Percentiles rank a stretch among this genome's conserved stretches.
These are phyloP conservation scores for Elsinoe necatrix DNA, from an alignment of 2,329 filamentous ascomycete genomes.

Conservation along the genomic window DNA sequence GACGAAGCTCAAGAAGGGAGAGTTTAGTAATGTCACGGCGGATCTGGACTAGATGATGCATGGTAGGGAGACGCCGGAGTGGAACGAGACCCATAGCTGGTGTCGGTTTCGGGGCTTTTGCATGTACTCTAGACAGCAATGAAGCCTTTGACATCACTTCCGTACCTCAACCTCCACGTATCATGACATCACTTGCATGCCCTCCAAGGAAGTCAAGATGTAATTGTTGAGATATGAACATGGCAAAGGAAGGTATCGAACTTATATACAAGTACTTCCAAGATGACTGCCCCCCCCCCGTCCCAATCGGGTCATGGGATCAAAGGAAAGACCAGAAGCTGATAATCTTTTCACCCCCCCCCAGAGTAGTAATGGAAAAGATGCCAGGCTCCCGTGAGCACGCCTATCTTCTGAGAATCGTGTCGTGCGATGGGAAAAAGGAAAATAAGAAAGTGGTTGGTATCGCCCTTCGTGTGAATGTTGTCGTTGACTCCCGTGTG, in stretches of 20 bases:
- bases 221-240: not conserved
- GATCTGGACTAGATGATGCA: conserved; percentile 48
- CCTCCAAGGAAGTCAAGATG: too few relatives aligned
- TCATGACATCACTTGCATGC: not conserved
- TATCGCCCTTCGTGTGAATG: not conserved
- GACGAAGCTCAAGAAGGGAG: conserved; percentile 95
- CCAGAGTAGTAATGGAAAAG: not conserved
- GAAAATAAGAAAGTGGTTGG: not conserved
- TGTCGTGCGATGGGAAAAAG: not conserved
- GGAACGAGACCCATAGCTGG: not conserved
- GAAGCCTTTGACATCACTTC: not conserved
- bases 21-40: conserved; percentile 92
- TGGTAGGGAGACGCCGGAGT: not conserved
- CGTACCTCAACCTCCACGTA: not conserved
- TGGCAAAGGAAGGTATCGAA: conserved; percentile 9
- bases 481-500: not conserved
- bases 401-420: not conserved
- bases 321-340: conserved; percentile 6
- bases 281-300: not conserved
- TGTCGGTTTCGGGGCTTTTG: not conserved
- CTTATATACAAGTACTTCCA: conserved; percentile 4
- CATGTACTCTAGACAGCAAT: conserved; percentile 7
- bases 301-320: not conserved
- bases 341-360: not conserved
- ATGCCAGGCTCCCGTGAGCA: conserved; percentile 3